phyloP scores from a whole-genome alignment of 805 yeast species.

The Saccharomycopsis oosterbeekiorum region DNA sequence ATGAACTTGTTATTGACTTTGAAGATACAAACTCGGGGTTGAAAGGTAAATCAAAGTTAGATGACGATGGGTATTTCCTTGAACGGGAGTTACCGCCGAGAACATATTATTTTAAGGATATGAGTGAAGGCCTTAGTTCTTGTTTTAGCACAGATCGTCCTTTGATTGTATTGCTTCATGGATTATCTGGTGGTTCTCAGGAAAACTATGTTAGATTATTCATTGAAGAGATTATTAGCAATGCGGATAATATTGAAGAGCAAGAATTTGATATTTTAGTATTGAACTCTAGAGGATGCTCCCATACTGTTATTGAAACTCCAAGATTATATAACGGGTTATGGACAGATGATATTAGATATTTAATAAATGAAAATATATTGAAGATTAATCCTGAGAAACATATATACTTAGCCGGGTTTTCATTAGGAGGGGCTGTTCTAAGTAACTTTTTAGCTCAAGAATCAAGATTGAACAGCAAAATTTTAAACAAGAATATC shows the following conservation, averaged over 20 bases:
- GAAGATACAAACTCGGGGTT: neutral
- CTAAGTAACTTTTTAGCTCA: slow-evolving; percentile 66
- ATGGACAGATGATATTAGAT: slow-evolving; percentile 62
- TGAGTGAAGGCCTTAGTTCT: slow-evolving; percentile 34
- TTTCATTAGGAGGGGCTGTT: slow-evolving; percentile 70
- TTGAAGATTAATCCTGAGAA: slow-evolving; percentile 44
- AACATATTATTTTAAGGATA: slow-evolving; percentile 39
- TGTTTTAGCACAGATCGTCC: slow-evolving; percentile 38
- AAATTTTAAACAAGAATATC: slow-evolving; percentile 22
- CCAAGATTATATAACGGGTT: slow-evolving; percentile 62
- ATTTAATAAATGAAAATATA: slow-evolving; percentile 39
- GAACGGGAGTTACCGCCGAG: slow-evolving; percentile 35
- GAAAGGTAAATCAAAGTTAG: slow-evolving; percentile 15
- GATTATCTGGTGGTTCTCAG: slow-evolving; percentile 79
- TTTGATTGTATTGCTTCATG: slow-evolving; percentile 58
- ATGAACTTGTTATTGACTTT: slow-evolving; percentile 13
- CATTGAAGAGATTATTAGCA: slow-evolving; percentile 31
- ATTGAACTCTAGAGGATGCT: slow-evolving; percentile 69
- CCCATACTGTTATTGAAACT: slow-evolving; percentile 55
- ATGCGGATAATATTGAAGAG: slow-evolving; percentile 15
- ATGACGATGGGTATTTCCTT: slow-evolving; percentile 24
- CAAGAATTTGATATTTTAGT: slow-evolving; percentile 53
- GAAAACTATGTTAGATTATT: slow-evolving; percentile 64
- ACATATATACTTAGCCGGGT: slow-evolving; percentile 66
- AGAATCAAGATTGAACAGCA: slow-evolving; percentile 34